Conservation (phyloP, 2,329 filamentous ascomycete species). For the Colletotrichum sansevieriae region DNA sequence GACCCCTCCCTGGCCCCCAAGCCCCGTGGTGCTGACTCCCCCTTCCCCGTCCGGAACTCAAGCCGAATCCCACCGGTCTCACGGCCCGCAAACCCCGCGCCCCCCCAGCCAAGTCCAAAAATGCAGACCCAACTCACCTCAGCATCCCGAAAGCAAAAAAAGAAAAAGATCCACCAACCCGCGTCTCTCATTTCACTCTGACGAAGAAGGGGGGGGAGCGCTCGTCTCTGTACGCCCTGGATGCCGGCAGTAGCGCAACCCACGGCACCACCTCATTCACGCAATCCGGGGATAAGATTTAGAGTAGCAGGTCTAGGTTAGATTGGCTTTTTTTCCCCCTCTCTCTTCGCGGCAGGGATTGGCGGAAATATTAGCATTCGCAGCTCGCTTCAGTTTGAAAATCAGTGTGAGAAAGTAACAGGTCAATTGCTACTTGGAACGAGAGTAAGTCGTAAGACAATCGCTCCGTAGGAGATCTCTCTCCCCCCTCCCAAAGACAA, state of each 20-base stretch:
- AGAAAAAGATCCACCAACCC: conserved; percentile 11
- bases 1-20: background rate
- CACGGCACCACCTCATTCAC: background rate
- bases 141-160: background rate
- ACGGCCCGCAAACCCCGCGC: conserved; percentile 25
- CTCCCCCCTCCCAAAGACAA: too few relatives aligned
- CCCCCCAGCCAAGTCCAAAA: background rate
- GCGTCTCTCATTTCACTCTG: background rate
- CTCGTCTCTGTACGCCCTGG: background rate
- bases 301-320: background rate
- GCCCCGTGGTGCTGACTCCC: background rate
- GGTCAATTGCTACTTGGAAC: conserved; percentile 32
- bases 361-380: background rate
- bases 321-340: background rate
- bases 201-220: background rate
- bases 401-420: conserved; percentile 6
- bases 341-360: background rate
- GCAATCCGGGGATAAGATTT: conserved; percentile 8
- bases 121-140: background rate
- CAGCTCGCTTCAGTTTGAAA: background rate
- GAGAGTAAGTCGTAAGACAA: conserved; percentile 35
- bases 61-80: conserved; percentile 13
- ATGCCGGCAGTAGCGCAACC: conserved; percentile 21
- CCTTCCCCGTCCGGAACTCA: background rate
- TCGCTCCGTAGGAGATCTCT: background rate